These are phyloP conservation scores for Neobulgaria alba DNA, from an alignment of 2,329 filamentous ascomycete species.

Conservation along the genomic window DNA sequence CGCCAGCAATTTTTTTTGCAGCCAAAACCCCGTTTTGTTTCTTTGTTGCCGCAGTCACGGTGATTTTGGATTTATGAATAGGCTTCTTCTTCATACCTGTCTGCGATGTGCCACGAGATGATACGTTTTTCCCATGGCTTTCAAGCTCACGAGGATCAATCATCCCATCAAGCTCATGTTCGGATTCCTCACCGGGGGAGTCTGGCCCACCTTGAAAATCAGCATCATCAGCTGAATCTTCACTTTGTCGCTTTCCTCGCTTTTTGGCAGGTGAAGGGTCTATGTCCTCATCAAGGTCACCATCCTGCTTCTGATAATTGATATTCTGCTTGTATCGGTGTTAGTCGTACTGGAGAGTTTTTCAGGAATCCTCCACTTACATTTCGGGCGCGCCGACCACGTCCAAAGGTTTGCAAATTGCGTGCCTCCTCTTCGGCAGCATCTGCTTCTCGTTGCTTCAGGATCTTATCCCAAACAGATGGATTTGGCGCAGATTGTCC, in stretches of 20 bases:
- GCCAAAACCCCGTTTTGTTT: not conserved
- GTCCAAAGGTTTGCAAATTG: slow-evolving; percentile 68
- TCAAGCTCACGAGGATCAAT: not conserved
- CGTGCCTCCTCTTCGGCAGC: slow-evolving; percentile 64
- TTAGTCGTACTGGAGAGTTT: not conserved
- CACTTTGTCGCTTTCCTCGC: not conserved
- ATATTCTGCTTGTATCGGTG: not conserved
- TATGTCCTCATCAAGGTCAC: slow-evolving; percentile 1
- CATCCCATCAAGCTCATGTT: not conserved
- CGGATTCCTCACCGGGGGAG: slow-evolving; percentile 1
- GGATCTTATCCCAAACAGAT: slow-evolving; percentile 82
- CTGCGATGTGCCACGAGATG: not conserved
- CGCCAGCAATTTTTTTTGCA: not conserved
- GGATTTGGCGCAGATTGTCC: slow-evolving; percentile 49
- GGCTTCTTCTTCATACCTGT: slow-evolving; percentile 2
- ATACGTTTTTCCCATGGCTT: not conserved
- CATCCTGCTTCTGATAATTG: slow-evolving; percentile 1
- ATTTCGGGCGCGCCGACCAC: slow-evolving; percentile 57
- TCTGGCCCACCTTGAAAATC: not conserved
- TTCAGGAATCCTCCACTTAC: slow-evolving; percentile 16
- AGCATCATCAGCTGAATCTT: slow-evolving; percentile 1
- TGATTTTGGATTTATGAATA: not conserved
- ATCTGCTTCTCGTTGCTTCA: slow-evolving; percentile 71
- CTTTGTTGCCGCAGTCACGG: not conserved
- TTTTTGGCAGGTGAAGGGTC: not conserved